Base-by-base conservation (phyloP, 192 early-diverging fungal species). In the Gryganskiella cystojenkinii region DNA sequence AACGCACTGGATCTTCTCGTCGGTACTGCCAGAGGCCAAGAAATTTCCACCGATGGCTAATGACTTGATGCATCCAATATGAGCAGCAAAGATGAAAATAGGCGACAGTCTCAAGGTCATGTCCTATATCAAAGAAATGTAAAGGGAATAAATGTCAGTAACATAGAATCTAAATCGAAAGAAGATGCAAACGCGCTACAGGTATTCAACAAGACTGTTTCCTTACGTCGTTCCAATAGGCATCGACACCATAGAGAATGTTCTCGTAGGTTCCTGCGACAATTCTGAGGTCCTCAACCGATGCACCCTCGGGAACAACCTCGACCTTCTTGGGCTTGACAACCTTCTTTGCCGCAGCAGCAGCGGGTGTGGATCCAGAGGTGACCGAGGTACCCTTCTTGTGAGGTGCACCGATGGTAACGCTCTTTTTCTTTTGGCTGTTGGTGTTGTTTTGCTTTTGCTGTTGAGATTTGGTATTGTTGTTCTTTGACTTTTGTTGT, bases 231-330 rank as follows among this genome's bases (percentile, higher is more conserved):
- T 83, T 69, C 90, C 85, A 89, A 31, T 84, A 71, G 8, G 85
- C 91, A 62, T 96, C 90, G 28, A 99, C 81, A 13, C 96, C 97
- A 75, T 98, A 99, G n/a, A 99, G 84, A 25, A 99, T 87, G 15
- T 97, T 91, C 80, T 99, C 98, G 79, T 99, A 99, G 28, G 96
- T 95, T 61, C 98, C 98, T 9, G 87, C 88, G 59, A 92, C 73
- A 46, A 92, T 86, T 60, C 90, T 71, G 51, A 92, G 89, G 59
- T 86, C 83, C 63, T 84, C 83, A 11, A 72, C 15, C 2, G 70
- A 70, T 5, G 64, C 51, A 31, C 58, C 67, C 22, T 64, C 71
- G 30, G 64, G 65, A 22, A 81, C 40, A 17, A 69, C 66, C 34
- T 67, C 72, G 28, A 64, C 45, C 62, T 81, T 60, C 61, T 81